Base-by-base conservation (phyloP, 306 rosid genomes). In the Fagus crenata region DNA sequence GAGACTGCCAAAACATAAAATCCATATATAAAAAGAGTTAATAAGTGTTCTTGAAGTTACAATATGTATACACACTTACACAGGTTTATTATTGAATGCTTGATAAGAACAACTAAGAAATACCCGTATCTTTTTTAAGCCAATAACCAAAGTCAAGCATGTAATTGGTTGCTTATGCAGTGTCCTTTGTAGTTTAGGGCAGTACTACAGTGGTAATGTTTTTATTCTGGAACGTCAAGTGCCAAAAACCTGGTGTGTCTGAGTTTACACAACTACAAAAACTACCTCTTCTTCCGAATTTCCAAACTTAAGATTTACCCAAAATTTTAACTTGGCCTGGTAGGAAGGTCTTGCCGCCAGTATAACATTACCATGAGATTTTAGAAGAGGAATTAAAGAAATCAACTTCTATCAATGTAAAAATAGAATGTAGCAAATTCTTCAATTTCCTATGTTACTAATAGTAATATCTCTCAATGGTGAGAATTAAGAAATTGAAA, bases 1-100 rank as follows among this genome's bases (percentile, higher is more conserved):
- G 88, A 71, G 80, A 83, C 96, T 90, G 88, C 73, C 83, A 76
- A 85, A 76, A 59, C 12, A 39, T 4, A 67, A 59, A n/a, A 36
- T 54, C 9, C 18, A 32, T 35, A 64, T 9, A 49, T 17, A 72
- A 56, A 14, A 55, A 31, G 79, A 65, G 32, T 72, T 18, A 77
- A 79, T 42, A 69, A 51, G 41, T 61, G 63, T 58, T 13, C 55
- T 49, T 33, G 37, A 53, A 39, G 40, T 53, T 28, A 69, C 1
- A 73, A 77, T 6, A 36, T 1, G 51, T 46, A 46, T 4, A 11
- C 33, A 3, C 28, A 22, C 28, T 22, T 7, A 33, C 55, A 51
- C 31, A 64, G 46, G 69, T 32, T 67, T 18, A 58, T 43, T 11
- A 14, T 4, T 59, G 36, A 56, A 63, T 49, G 65, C 13, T 42